Percentiles rank a stretch among this genome's conserved stretches.
Conservation (phyloP, 140 eudicot genomes). For the Anethum foeniculum region DNA sequence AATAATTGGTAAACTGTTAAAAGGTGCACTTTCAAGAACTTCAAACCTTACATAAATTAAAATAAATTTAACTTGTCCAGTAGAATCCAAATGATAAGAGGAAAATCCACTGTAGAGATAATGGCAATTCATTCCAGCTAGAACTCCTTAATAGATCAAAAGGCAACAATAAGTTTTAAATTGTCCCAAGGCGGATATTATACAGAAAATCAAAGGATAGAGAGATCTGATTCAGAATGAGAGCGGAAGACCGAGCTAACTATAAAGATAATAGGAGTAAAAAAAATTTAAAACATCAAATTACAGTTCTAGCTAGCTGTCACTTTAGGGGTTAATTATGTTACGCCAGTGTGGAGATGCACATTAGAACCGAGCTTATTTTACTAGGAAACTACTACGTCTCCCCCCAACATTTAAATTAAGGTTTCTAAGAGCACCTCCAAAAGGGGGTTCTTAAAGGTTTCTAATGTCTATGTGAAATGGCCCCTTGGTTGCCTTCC, state of each 20-base stretch:
- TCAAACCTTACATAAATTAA: not conserved
- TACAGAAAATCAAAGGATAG: not conserved
- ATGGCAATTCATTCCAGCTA: not conserved
- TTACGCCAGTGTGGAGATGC: not conserved
- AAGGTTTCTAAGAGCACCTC: not conserved
- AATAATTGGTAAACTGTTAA: not conserved
- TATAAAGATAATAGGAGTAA: not conserved
- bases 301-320: not conserved
- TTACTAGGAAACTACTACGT: not conserved
- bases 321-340: not conserved
- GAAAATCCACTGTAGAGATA: not conserved
- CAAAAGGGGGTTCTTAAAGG: not conserved
- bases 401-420: not conserved
- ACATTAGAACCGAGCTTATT: not conserved
- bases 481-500: not conserved
- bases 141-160: not conserved
- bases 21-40: not conserved
- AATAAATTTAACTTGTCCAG: not conserved
- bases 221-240: not conserved
- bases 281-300: not conserved
- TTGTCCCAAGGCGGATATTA: not conserved
- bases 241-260: not conserved
- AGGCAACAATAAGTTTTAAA: not conserved
- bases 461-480: not conserved
- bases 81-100: not conserved